Percentiles rank a stretch among this genome's conserved stretches.
These are phyloP conservation scores for Mycena pura DNA, from an alignment of 768 basidiomycete species.

Conservation along the genomic window DNA sequence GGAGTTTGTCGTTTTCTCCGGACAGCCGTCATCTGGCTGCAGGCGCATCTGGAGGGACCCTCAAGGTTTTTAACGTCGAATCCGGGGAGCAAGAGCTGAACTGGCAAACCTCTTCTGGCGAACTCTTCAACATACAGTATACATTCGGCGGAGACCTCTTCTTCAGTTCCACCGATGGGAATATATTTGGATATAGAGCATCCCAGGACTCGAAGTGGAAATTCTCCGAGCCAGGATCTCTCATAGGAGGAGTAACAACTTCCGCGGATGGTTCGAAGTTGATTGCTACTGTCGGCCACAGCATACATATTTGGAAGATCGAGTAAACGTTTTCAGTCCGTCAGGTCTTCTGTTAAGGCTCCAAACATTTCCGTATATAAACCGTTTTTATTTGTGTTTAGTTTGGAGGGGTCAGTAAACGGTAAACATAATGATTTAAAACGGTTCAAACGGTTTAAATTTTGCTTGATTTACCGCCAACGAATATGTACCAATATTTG, in stretches of 20 bases:
- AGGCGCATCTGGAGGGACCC: background rate
- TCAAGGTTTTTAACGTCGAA: background rate
- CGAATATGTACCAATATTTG: no score
- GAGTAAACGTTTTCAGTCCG: no score
- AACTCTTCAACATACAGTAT: background rate
- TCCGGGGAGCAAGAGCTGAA: background rate
- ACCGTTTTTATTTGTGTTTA: no score
- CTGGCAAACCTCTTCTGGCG: background rate
- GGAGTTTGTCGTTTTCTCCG: conserved; percentile 19
- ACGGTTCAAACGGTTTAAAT: no score
- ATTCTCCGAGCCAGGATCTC: no score
- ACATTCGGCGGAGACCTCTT: conserved; percentile 10
- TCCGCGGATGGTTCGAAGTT: background rate
- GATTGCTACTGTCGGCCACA: background rate
- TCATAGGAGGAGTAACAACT: background rate
- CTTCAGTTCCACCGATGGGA: conserved; percentile 1
- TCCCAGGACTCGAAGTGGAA: conserved; percentile 5
- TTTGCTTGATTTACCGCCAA: no score
- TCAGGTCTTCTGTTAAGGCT: no score
- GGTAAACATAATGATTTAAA: no score
- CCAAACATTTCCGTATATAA: no score
- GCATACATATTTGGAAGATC: background rate
- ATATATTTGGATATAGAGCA: conserved; percentile 7
- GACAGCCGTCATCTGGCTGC: conserved; percentile 17
- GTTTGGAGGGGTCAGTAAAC: no score